phyloP scores from a whole-genome alignment of 495 filamentous ascomycete species.

The Parmelia sp. region DNA sequence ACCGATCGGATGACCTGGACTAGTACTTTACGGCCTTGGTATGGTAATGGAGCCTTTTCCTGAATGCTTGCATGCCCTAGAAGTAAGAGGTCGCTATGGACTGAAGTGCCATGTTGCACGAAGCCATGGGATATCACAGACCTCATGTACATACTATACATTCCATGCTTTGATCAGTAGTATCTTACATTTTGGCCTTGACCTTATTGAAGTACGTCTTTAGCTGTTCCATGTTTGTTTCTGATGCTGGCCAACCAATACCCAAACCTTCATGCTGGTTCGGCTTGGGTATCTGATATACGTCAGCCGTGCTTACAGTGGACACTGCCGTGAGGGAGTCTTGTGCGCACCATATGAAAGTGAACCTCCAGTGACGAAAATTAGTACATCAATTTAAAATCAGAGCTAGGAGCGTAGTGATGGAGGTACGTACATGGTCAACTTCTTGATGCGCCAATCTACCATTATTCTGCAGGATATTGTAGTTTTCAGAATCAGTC shows the following conservation, averaged over 20 bases:
- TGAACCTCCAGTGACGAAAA: conserved; percentile 54
- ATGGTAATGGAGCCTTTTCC: background rate
- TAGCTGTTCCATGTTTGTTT: conserved; percentile 73
- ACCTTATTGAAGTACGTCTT: conserved; percentile 75
- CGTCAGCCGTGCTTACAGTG: background rate
- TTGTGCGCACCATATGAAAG: conserved; percentile 74
- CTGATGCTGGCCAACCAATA: conserved; percentile 72
- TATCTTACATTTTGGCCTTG: conserved; percentile 75
- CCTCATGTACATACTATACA: conserved; percentile 5
- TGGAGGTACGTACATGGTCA: conserved; percentile 62
- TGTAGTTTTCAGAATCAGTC: conserved; percentile 72
- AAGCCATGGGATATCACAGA: background rate
- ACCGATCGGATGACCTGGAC: conserved; percentile 52
- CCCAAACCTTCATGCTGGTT: conserved; percentile 74
- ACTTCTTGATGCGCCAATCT: conserved; percentile 89
- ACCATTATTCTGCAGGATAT: conserved; percentile 96
- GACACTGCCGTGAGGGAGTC: background rate
- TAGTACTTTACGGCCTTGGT: conserved; percentile 26
- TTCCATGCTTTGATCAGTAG: background rate
- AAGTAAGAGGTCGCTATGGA: conserved; percentile 2
- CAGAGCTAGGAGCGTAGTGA: background rate
- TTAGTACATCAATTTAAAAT: background rate
- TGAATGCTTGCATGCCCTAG: background rate
- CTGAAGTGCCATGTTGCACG: background rate
- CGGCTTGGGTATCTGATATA: conserved; percentile 82